Conservation (phyloP, 306 rosid species). For the Medicago truncatula region DNA sequence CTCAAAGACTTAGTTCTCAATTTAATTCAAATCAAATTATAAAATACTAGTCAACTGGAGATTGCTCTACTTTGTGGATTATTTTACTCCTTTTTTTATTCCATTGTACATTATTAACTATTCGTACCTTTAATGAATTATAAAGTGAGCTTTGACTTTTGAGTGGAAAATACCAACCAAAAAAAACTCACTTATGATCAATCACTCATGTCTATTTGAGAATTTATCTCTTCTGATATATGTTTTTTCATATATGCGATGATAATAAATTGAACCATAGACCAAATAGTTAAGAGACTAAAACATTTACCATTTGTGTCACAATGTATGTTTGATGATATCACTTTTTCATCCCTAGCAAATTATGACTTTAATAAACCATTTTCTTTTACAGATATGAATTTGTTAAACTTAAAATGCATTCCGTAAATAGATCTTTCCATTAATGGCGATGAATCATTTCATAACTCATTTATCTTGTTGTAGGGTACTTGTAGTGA, state of each 20-base stretch:
- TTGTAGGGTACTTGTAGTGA: too few species aligned
- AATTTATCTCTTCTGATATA: neutral
- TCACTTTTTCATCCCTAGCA: too few species aligned
- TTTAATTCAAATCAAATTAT: neutral
- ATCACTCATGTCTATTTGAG: neutral
- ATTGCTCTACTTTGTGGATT: neutral
- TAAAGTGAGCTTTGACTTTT: neutral
- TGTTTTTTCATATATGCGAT: neutral
- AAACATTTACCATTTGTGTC: neutral
- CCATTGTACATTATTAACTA: neutral
- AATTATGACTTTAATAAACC: too few species aligned
- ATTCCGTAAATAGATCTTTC: too few species aligned
- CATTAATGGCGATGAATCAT: too few species aligned
- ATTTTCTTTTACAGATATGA: too few species aligned
- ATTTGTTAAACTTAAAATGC: too few species aligned
- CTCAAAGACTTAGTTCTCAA: neutral
- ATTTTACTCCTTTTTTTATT: neutral
- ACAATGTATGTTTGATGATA: too few species aligned
- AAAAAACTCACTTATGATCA: too few species aligned
- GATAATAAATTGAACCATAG: too few species aligned
- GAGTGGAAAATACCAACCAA: too few species aligned
- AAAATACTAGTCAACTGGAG: neutral
- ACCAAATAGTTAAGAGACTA: neutral
- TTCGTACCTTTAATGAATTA: neutral
- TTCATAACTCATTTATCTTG: too few species aligned